A percentile compares a stretch with the other conserved stretches of the same genome.
These are phyloP conservation scores for Westerdykella aurantiaca DNA, from an alignment of 2,329 filamentous ascomycete genomes.

Conservation along the genomic window DNA sequence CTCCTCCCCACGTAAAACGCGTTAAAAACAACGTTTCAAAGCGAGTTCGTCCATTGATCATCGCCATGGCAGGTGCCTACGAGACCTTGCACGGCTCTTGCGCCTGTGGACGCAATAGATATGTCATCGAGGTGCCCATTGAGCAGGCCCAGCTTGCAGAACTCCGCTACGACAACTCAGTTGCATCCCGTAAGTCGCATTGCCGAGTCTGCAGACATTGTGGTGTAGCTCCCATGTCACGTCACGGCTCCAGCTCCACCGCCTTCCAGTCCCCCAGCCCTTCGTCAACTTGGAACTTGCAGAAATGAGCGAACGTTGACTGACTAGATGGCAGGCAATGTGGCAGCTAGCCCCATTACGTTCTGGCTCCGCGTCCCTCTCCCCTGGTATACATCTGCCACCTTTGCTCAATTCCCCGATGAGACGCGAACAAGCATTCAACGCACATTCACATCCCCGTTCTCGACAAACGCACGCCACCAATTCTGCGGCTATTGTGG, in stretches of 20 bases:
- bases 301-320: neutral
- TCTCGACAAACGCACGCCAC: conserved; percentile 54
- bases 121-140: conserved; percentile 65
- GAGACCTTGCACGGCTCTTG: conserved; percentile 67
- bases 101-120: conserved; percentile 79
- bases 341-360: conserved; percentile 66
- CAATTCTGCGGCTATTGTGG: conserved; percentile 92
- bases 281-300: neutral
- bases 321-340: conserved; percentile 44
- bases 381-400: conserved; percentile 71
- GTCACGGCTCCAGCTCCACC: too few species aligned
- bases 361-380: conserved; percentile 81
- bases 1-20: too few species aligned
- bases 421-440: conserved; percentile 52
- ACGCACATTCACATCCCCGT: conserved; percentile 39
- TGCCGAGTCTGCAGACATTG: neutral
- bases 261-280: too few species aligned
- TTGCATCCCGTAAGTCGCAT: conserved; percentile 61
- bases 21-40: too few species aligned
- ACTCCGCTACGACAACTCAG: conserved; percentile 60
- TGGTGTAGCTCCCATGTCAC: neutral
- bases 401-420: conserved; percentile 69
- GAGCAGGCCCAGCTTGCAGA: conserved; percentile 59
- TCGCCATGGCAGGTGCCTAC: conserved; percentile 12
- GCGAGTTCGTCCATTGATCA: neutral